Base-by-base conservation (phyloP, 768 basidiomycete genomes). In the Gloeostereum incarnatum region DNA sequence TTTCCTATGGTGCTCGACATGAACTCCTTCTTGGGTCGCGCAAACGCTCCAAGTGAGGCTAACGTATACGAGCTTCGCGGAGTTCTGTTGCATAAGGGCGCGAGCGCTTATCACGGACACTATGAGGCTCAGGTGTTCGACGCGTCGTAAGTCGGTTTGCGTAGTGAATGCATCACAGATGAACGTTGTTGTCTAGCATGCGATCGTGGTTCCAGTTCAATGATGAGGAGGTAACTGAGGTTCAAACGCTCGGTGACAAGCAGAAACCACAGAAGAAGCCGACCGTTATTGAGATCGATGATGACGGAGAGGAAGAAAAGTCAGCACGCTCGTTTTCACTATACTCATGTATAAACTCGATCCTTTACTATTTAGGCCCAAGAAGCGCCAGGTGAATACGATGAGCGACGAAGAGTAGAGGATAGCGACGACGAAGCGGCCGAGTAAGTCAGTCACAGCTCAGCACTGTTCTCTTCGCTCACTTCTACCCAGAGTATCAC, bases 81-180 rank as follows among this genome's bases (percentile, higher is more conserved):
- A 3, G 76, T 97, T 7, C 61, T 98, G 8, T 57, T 90, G 41
- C 94, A 98, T 61, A 89, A 88, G 52, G 94, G 94, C 4, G 49
- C 73, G n/a, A 92, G 87, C 55, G 94, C 93, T 22, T 86, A 96
- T 61, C 81, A 85, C 46, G 88, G 88, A 3, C 87, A 91, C 54
- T 91, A 92, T 51, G 84, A 87, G 55, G 86, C 84, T 10, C 84
- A 89, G 51, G 84, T 89, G 14, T 77, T 78, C 49, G 86, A 91
- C 52, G 59, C 61, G 16, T 58, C 61, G 87, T 91, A 50, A 39
- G 77, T 62, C 32, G 19, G 14, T 10, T 21, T 16, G 6, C 31
- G 20, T 17, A 10, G 11, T 13, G 21, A 22, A 31, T 22, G 23
- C 10, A 4, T 34, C 3, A n/a, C n/a, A n/a, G n/a, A 11, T 34